These are phyloP conservation scores for Populus davidiana DNA, from an alignment of 345 rosid species.

Conservation along the genomic window DNA sequence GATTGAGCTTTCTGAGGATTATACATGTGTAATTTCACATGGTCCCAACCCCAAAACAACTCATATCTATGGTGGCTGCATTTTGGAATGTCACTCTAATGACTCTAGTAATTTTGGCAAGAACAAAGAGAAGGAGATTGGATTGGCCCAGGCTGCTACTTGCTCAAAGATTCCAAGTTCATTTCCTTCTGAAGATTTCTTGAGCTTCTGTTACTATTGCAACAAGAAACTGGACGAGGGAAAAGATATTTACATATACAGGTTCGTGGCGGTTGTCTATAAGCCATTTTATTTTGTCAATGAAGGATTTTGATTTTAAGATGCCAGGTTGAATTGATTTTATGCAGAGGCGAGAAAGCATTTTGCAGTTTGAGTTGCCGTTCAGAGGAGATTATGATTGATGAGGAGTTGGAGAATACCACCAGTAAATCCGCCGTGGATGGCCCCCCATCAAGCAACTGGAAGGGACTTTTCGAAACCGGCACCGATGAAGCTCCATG, in stretches of 20 bases:
- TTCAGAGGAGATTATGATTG: conserved; percentile 55
- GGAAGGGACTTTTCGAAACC: conserved; percentile 35
- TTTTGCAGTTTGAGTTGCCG: conserved; percentile 81
- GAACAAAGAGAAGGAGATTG: conserved; percentile 19
- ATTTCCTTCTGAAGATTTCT: conserved; percentile 41
- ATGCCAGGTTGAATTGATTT: not conserved
- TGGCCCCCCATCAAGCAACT: conserved; percentile 18
- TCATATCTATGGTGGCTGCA: conserved; percentile 74
- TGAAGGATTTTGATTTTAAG: not conserved
- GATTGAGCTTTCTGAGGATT: conserved; percentile 88
- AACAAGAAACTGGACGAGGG: conserved; percentile 55
- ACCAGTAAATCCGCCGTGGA: conserved; percentile 22
- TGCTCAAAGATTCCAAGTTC: conserved; percentile 13
- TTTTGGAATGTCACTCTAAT: conserved; percentile 54
- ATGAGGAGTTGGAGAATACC: conserved; percentile 42
- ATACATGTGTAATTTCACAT: conserved; percentile 74
- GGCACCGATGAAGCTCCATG: conserved; percentile 33
- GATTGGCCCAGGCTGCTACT: conserved; percentile 8
- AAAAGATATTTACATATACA: conserved; percentile 73
- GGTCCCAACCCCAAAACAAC: conserved; percentile 82
- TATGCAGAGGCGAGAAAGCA: conserved; percentile 76
- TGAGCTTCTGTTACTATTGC: conserved; percentile 71
- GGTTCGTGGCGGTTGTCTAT: conserved; percentile 42
- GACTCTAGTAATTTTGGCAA: conserved; percentile 23
- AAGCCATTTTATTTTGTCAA: not conserved